Percentiles rank a stretch among this genome's conserved stretches.
These are phyloP conservation scores for Alternaria brassicicola DNA, from an alignment of 2,329 filamentous ascomycete genomes.

Conservation along the genomic window DNA sequence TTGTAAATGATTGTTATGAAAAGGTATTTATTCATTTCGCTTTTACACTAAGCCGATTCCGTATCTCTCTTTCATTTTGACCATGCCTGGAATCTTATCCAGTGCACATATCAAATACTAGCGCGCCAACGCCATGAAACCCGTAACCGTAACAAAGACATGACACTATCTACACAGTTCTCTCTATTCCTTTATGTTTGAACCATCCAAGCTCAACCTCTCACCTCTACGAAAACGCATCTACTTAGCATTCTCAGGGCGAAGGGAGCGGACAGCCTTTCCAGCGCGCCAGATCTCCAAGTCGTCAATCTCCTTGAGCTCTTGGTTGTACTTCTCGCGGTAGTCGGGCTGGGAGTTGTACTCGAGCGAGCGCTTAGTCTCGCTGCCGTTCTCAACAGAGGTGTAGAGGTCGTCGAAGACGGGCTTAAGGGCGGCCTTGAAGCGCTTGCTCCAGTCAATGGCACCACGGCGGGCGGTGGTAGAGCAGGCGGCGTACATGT, in stretches of 20 bases:
- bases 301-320: conserved; percentile 98
- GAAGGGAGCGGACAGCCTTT: conserved; percentile 79
- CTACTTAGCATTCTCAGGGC: conserved; percentile 49
- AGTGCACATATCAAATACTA: not conserved
- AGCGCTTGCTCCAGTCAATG: conserved; percentile 96
- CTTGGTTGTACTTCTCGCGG: conserved; percentile 94
- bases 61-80: conserved; percentile 7
- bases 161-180: conserved; percentile 38
- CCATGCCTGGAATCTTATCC: not conserved
- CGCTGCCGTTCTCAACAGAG: conserved; percentile 84
- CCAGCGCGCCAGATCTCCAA: conserved; percentile 99
- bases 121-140: conserved; percentile 23
- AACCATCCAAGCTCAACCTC: not conserved
- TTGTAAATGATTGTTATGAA: conserved; percentile 16
- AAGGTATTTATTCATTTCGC: conserved; percentile 23
- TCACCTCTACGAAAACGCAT: conserved; percentile 3
- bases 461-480: conserved; percentile 97
- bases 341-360: conserved; percentile 97
- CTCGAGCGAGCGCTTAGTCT: conserved; percentile 95
- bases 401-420: conserved; percentile 98
- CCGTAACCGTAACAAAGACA: conserved; percentile 26
- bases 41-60: conserved; percentile 4
- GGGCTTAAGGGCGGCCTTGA: conserved; percentile 98
- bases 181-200: conserved; percentile 9
- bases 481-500: conserved; percentile 99